Base-by-base conservation (phyloP, 2,329 filamentous ascomycete genomes). In the Pseudogymnoascus sp. region DNA sequence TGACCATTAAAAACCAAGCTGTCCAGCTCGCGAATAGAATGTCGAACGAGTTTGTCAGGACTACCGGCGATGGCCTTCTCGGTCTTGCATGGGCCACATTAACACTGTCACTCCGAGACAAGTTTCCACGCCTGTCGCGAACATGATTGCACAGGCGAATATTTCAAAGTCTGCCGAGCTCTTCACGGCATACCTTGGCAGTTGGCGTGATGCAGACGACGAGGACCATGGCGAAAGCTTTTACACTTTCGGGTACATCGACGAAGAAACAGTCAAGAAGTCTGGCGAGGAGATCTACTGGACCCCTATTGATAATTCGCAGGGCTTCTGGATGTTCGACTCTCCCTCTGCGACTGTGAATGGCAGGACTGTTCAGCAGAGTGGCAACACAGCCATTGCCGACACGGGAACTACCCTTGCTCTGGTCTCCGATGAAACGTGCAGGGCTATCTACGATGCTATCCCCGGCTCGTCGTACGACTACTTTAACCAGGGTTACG, bases 211-310 rank as follows among this genome's bases (percentile, higher is more conserved):
- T 67, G 78, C 79, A 64, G 71, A 79, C 59, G 74, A 75, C 16
- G 64, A 71, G 1, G 72, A 74, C 40, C 68, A 71, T 35, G 72
- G 72, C 19, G 74, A 77, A 65, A 84, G 74, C 78, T 91, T 89
- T 77, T 91, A 88, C 76, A 90, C 88, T 1, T 90, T 91, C 67
- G 89, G 89, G 19, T 88, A 79, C 73, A 87, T 91, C 70, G 88
- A 90, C 69, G 71, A 87, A 66, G 80, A 82, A n/a, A 80, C 83
- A 0, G 78, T 89, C 59, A 79, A 77, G 62, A 77, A 78, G 3
- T 81, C 81, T 1, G 81, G 79, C 31, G 72, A 81, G 65, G 78
- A 84, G 1, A 82, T 88, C 40, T 73, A 78, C 67, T 91, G 86
- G 75, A 81, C 84, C 0, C 77, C 81, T 11, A 75, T 91, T 59